These are phyloP conservation scores for Neurospora crassa DNA, from an alignment of 2,329 filamentous ascomycete species.

Conservation along the genomic window DNA sequence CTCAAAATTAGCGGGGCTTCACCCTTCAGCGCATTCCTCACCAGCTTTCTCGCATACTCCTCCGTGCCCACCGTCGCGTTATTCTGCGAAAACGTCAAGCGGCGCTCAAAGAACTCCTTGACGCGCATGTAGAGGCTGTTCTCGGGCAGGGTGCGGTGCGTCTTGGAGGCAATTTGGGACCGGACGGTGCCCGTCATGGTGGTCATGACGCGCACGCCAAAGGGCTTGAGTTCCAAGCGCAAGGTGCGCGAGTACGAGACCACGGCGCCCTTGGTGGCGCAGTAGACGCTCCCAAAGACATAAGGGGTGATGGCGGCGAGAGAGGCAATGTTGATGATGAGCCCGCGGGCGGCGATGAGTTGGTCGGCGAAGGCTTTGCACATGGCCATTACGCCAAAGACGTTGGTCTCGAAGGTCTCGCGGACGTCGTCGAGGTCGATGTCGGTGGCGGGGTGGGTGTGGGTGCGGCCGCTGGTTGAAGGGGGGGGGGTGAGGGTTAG, in stretches of 20 bases:
- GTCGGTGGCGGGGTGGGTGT: constrained; percentile 42
- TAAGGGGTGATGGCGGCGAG: constrained; percentile 41
- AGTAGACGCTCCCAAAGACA: constrained; percentile 43
- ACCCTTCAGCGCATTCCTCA: constrained; percentile 29
- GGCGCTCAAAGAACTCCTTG: constrained; percentile 34
- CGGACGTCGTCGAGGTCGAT: constrained; percentile 43
- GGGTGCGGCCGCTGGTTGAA: constrained; percentile 35
- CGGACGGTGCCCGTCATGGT: constrained; percentile 44
- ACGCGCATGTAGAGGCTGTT: constrained; percentile 39
- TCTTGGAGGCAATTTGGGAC: constrained; percentile 37
- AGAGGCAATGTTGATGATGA: constrained; percentile 47
- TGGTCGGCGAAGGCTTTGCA: constrained; percentile 39
- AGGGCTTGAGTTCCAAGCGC: constrained; percentile 43
- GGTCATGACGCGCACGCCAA: constrained; percentile 47
- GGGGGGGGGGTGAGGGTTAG: neutral
- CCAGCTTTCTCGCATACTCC: constrained; percentile 34
- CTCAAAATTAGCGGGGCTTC: constrained; percentile 26
- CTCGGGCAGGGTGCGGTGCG: constrained; percentile 31
- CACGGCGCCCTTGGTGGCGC: constrained; percentile 46
- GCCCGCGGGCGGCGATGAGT: constrained; percentile 39
- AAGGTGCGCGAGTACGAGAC: constrained; percentile 43
- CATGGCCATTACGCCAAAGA: constrained; percentile 49
- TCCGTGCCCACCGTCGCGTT: constrained; percentile 34
- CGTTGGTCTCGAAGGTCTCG: constrained; percentile 45
- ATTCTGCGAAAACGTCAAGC: constrained; percentile 39